These are phyloP conservation scores for Chaetomium tenue DNA, from an alignment of 495 filamentous ascomycete species.

Conservation along the genomic window DNA sequence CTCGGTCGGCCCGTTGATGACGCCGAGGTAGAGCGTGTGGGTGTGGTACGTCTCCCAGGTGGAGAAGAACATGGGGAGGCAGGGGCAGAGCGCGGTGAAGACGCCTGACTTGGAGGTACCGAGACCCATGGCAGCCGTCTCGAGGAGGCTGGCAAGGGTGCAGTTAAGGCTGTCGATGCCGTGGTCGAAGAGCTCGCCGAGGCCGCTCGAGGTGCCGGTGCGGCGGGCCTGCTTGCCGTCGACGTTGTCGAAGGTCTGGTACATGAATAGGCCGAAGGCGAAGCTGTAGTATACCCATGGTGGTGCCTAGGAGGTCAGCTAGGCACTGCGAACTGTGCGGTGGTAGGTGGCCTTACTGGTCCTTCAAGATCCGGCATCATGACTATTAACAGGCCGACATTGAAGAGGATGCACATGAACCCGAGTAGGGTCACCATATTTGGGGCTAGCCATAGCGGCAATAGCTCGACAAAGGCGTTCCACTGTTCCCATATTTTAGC, in stretches of 20 bases:
- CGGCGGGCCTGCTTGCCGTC: conserved; percentile 96
- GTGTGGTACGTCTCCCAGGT: conserved; percentile 99
- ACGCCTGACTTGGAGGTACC: conserved; percentile 78
- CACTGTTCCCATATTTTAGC: conserved; percentile 57
- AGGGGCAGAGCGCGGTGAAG: conserved; percentile 87
- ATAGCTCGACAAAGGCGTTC: conserved; percentile 91
- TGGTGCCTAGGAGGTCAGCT: conserved; percentile 58
- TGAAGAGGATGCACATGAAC: conserved; percentile 88
- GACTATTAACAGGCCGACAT: conserved; percentile 75
- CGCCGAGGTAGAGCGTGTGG: conserved; percentile 93
- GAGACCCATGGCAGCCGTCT: conserved; percentile 87
- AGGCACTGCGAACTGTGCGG: background rate
- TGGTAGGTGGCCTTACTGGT: conserved; percentile 58
- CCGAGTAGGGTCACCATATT: conserved; percentile 97
- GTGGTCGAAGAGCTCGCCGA: conserved; percentile 97
- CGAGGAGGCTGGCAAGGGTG: conserved; percentile 81
- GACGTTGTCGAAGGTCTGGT: conserved; percentile 97
- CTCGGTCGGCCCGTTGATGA: conserved; percentile 96
- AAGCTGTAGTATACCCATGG: conserved; percentile 95
- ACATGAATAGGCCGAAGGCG: conserved; percentile 92
- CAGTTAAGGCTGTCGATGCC: conserved; percentile 98
- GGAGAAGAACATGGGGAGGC: conserved; percentile 97
- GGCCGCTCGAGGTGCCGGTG: conserved; percentile 89
- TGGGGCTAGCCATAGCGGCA: conserved; percentile 94
- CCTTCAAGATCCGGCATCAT: conserved; percentile 90